Base-by-base conservation (phyloP, 306 rosid genomes). In the Vachellia pachyceras region DNA sequence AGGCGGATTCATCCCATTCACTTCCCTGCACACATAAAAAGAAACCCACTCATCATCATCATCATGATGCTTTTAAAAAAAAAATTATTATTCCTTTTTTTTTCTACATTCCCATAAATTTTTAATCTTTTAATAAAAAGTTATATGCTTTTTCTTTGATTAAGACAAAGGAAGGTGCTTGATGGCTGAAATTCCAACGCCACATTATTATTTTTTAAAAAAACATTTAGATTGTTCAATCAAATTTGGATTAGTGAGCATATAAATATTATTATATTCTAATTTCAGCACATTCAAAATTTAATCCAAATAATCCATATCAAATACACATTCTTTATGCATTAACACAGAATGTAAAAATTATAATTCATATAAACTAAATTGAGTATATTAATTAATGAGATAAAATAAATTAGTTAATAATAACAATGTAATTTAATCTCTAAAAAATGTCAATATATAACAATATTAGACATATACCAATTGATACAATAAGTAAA, bases 1-100 rank as follows among this genome's bases (percentile, higher is more conserved):
- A 95, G 90, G 89, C 84, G 64, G 90, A 22, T 77, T 86, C 91
- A 92, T 95, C 97, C 97, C 95, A 92, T 23, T 91, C 98, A 69
- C 83, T 82, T 78, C 77, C 91, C 98, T 94, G 60, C 76, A 69
- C 0, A n/a, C 45, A 61, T 47, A 4, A 20, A n/a, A 74, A 46
- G 52, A 1, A 1, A 71, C 4, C 8, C 12, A 9, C 23, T 57
- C 1, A 5, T 29, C 2, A 29, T 40, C 0, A 71, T 76, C 79
- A 79, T 82, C 64, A 75, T 52, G 6, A 75, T 14, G 49, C 17
- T 23, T 15, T 6, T 0, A 23, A 23, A 0, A 23, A 2, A 29
- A 29, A 29, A 29, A 2, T 29, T 29, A 1, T 22, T 46, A 3
- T 18, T 68, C 5, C 84, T 7, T 70, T 80, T 73, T 36, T 41